A percentile compares a stretch with the other conserved stretches of the same genome.
Conservation (phyloP, 768 basidiomycete species). For the Lentinula edodes region DNA sequence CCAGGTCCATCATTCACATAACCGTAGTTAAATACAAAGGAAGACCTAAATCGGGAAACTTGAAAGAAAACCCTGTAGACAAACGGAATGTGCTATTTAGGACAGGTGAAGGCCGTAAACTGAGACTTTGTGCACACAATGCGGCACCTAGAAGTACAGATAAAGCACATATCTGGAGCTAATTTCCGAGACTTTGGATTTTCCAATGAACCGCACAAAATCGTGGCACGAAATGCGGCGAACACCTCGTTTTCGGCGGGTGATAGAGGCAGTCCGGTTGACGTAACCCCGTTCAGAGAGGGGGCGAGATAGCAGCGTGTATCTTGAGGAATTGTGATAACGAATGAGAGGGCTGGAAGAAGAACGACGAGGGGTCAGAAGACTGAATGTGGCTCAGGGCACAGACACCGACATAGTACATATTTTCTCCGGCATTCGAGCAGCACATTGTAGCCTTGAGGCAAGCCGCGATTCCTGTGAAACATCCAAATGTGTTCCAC, state of each 20-base stretch:
- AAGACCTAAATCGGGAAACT: constrained; percentile 7
- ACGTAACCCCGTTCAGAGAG: constrained; percentile 2
- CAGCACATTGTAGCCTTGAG: constrained; percentile 8
- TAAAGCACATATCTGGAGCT: not conserved
- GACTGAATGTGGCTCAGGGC: constrained; percentile 4
- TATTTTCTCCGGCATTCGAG: not conserved
- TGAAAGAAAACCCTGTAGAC: constrained; percentile 6
- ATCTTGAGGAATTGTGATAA: not conserved
- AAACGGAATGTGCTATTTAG: not conserved
- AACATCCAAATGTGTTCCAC: not conserved
- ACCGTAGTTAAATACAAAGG: constrained; percentile 6
- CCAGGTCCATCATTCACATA: constrained; percentile 7
- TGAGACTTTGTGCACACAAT: not conserved
- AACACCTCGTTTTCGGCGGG: not conserved
- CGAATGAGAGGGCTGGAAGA: not conserved
- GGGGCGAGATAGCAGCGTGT: constrained; percentile 7
- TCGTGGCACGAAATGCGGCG: not conserved
- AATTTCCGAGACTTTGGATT: not conserved
- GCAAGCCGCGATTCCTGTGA: constrained; percentile 1
- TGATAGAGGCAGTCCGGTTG: constrained; percentile 1
- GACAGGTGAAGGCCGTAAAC: not conserved
- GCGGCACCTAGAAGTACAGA: constrained; percentile 3
- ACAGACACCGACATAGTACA: not conserved
- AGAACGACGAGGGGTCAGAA: not conserved
- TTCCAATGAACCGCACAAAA: not conserved